Evolutionary conservation across 2,329 filamentous ascomycete species (phyloP).

Genomic region (Elsinoe necatrix): DNA sequence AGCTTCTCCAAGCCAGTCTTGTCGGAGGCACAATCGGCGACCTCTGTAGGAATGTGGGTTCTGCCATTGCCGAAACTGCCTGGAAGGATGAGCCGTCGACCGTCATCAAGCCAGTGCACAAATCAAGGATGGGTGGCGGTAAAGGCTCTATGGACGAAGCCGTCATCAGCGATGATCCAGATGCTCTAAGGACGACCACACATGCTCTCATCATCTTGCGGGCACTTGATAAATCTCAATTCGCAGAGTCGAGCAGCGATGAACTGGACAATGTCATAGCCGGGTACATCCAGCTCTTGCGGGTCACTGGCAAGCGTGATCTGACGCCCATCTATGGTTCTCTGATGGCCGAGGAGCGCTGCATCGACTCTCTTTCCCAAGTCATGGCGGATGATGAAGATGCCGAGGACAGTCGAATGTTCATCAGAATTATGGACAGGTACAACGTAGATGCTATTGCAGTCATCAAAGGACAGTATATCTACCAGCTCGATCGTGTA

Average conservation of each 20-base stretch:
- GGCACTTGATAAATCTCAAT: conserved; percentile 28
- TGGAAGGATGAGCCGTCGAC: conserved; percentile 19
- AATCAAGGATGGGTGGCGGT: not conserved
- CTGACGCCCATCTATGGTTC: conserved; percentile 84
- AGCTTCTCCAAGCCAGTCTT: conserved; percentile 67
- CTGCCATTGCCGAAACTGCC: conserved; percentile 33
- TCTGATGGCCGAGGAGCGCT: conserved; percentile 56
- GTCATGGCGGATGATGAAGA: conserved; percentile 68
- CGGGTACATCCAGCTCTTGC: conserved; percentile 72
- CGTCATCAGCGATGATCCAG: conserved; percentile 33
- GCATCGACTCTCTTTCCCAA: conserved; percentile 63
- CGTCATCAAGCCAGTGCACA: conserved; percentile 18
- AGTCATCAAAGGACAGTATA: conserved; percentile 63
- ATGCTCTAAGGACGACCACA: conserved; percentile 38
- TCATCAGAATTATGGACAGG: conserved; percentile 66
- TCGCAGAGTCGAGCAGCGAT: conserved; percentile 26
- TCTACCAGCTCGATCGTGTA: conserved; percentile 22
- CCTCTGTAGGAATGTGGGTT: conserved; percentile 37
- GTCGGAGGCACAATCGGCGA: conserved; percentile 51
- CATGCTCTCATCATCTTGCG: conserved; percentile 60
- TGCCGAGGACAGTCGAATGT: conserved; percentile 53
- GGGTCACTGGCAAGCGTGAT: conserved; percentile 62
- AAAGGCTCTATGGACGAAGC: conserved; percentile 18
- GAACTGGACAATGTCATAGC: conserved; percentile 58
- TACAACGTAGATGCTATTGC: conserved; percentile 63